Evolutionary conservation across 169 alveolate genomes (phyloP), one percentile per base, ranked within the genome.

Genomic region (Plasmodium relictum): DNA sequence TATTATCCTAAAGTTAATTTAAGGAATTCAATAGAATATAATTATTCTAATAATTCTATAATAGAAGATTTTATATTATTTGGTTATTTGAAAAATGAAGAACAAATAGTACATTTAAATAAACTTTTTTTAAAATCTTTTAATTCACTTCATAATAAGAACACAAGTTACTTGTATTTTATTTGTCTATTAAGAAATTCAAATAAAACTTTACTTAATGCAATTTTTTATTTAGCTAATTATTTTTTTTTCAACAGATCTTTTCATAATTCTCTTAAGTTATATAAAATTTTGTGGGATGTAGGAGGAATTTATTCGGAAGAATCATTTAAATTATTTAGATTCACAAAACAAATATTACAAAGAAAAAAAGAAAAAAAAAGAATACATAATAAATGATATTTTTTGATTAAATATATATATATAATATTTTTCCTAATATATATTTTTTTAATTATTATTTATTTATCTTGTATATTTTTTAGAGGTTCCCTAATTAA

Each of bases 251-350:
- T 62, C 65, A 22, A 76, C 54, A 54, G 63, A 76, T 12, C 37
- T 45, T 62, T 76, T 24, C 16, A 76, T 31, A 62, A 62, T 26
- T 39, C 89, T 37, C 14, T 63, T 3, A 76, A 26, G 50, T 24
- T 76, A 42, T 76, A 62, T 62, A 41, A 76, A 76, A 54, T 76
- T 45, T 48, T 76, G 52, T 76, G 89, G 89, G 70, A 74, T 26
- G 74, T 61, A 63, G 74, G 66, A 41, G 72, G 89, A 37, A 14
- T n/a, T n/a, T n/a, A n/a, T n/a, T n/a, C n/a, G n/a, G n/a, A n/a
- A n/a, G n/a, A n/a, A n/a, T n/a, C n/a, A n/a, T n/a, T n/a, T n/a
- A n/a, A n/a, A n/a, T n/a, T n/a, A n/a, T n/a, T n/a, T n/a, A n/a
- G n/a, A n/a, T n/a, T n/a, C n/a, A n/a, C n/a, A n/a, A n/a, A n/a